A percentile compares a stretch with the other conserved stretches of the same genome.
Evolutionary conservation across 345 rosid species (phyloP).

Genomic region (Populus pruinosa): DNA sequence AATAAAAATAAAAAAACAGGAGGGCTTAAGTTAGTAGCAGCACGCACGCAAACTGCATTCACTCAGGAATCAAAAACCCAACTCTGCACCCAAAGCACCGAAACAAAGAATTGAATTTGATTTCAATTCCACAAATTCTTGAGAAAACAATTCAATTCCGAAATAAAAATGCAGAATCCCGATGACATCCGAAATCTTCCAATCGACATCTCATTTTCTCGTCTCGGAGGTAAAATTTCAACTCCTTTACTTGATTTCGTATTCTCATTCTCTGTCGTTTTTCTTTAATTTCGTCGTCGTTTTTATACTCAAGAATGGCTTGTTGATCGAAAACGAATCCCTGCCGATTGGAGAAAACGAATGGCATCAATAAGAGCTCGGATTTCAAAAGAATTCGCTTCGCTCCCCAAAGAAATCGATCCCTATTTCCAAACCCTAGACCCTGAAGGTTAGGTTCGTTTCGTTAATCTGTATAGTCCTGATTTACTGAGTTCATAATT

Average conservation of each 20-base stretch:
- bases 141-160: neutral
- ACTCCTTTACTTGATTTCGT: neutral
- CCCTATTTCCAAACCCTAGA: constrained; percentile 76
- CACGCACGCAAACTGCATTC: neutral
- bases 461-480: no score
- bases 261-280: neutral
- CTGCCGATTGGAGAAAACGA: constrained; percentile 88
- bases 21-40: no score
- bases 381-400: constrained; percentile 64
- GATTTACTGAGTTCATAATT: neutral
- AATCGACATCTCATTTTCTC: constrained; percentile 88
- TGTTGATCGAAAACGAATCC: constrained; percentile 93
- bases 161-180: constrained; percentile 44
- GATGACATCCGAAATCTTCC: constrained; percentile 88
- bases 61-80: neutral
- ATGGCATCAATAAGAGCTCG: constrained; percentile 64
- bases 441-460: constrained; percentile 52
- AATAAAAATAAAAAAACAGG: no score
- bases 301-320: constrained; percentile 63
- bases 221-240: constrained; percentile 66
- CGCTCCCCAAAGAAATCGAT: constrained; percentile 74
- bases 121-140: neutral
- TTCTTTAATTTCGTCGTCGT: neutral
- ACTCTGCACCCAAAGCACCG: neutral
- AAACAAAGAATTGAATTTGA: neutral